Evolutionary conservation across 768 basidiomycete genomes (phyloP).

Genomic region (Tulasnella sp.): DNA sequence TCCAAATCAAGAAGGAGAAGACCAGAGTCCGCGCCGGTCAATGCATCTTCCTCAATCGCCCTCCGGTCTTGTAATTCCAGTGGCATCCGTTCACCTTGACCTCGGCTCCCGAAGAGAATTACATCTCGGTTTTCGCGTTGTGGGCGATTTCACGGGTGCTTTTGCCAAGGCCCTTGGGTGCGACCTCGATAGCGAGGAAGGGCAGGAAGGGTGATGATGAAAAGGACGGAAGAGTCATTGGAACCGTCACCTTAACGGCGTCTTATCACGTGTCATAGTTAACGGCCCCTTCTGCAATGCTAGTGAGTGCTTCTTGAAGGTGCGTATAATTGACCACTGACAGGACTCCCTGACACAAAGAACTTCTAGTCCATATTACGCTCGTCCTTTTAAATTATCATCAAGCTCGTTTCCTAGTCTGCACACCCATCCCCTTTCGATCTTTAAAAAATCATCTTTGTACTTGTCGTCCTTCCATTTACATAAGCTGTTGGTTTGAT

Average conservation of each 20-base stretch:
- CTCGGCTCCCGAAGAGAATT: constrained; percentile 88
- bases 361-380: no score
- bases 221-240: neutral
- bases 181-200: neutral
- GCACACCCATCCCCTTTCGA: no score
- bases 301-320: constrained; percentile 56
- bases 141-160: constrained; percentile 73
- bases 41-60: constrained; percentile 87
- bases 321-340: no score
- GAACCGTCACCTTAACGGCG: no score
- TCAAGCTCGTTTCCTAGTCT: no score
- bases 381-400: no score
- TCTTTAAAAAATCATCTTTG: neutral
- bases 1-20: constrained; percentile 97
- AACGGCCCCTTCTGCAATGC: constrained; percentile 50
- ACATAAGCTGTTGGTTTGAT: constrained; percentile 46
- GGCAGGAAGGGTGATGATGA: constrained; percentile 4
- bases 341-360: neutral
- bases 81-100: constrained; percentile 98
- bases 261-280: no score
- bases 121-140: constrained; percentile 84
- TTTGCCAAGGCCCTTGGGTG: constrained; percentile 9
- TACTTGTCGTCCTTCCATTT: constrained; percentile 58
- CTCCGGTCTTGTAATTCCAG: constrained; percentile 88
- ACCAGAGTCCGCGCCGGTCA: constrained; percentile 76